Evolutionary conservation across 495 filamentous ascomycete genomes (phyloP), one percentile per base, ranked within the genome.

Genomic region (Aspergillus homomorphus): DNA sequence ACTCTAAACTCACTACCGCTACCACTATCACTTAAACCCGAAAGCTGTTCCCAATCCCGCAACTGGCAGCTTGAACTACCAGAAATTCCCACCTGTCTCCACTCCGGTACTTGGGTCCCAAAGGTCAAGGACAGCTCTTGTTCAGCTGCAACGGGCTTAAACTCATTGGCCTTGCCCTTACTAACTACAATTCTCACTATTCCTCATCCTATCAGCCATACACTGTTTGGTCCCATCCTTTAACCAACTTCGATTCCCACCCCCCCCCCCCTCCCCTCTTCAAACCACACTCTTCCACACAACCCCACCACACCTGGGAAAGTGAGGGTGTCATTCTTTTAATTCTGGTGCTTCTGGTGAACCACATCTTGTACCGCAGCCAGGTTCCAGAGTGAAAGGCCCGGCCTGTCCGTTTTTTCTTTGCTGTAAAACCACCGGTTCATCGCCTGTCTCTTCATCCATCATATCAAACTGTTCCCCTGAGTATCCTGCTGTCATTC

Each of bases 181-280:
- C 52, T 51, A 51, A 51, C 48, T 54, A 60, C 33, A 38, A 38
- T 38, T 38, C 33, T 38, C 12, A 14, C 33, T 38, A 38, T 38
- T 12, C 33, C 33, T 6, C 33, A 38, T 38, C 10, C 33, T 38
- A 38, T 38, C 12, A 12, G 33, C 10, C 33, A 38, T 38, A 38
- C 33, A 38, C 33, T 38, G 33, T 14, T 5, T 58, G 24, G 59
- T 59, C 60, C 51, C 49, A 59, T 62, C 64, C 65, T 55, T 64
- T 58, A 67, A 63, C 61, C 54, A 24, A 54, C 62, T 61, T 60
- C 59, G 53, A 54, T 59, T 62, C 42, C n/a, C n/a, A n/a, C n/a
- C n/a, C n/a, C n/a, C n/a, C n/a, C n/a, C n/a, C n/a, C n/a, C n/a
- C n/a, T n/a, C n/a, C 46, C 58, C 49, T 60, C 66, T 51, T 48